Evolutionary conservation across 805 yeast genomes (phyloP).

Genomic region (Teunomyces kruisii): DNA sequence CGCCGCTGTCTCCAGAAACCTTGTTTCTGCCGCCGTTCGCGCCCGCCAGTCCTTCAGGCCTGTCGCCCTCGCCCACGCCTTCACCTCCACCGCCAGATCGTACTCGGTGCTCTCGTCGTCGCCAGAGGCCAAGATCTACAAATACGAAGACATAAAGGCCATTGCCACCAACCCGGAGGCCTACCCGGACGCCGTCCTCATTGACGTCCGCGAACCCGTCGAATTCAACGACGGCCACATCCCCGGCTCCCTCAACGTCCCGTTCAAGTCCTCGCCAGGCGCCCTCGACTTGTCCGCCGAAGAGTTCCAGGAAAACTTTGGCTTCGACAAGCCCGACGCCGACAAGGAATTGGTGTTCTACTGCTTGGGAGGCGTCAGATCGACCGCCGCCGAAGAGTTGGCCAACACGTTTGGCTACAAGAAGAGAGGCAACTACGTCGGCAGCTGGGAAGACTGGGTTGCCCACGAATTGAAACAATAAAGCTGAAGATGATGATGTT

Average conservation of each 20-base stretch:
- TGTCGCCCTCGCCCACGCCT: not conserved
- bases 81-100: constrained; percentile 13
- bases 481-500: too few relatives aligned
- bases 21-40: not conserved
- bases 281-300: constrained; percentile 79
- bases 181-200: constrained; percentile 51
- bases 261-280: constrained; percentile 88
- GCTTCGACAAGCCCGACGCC: constrained; percentile 72
- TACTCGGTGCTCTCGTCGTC: constrained; percentile 40
- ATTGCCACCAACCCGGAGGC: constrained; percentile 43
- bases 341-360: constrained; percentile 80
- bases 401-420: constrained; percentile 88
- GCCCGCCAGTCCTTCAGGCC: not conserved
- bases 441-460: constrained; percentile 87
- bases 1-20: not conserved
- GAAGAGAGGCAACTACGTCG: constrained; percentile 80
- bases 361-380: constrained; percentile 91
- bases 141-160: constrained; percentile 50
- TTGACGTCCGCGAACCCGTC: constrained; percentile 91
- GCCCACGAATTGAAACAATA: constrained; percentile 24
- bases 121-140: constrained; percentile 48
- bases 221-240: constrained; percentile 75
- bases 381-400: constrained; percentile 85
- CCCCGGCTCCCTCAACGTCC: constrained; percentile 84
- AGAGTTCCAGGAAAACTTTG: constrained; percentile 78